phyloP scores from a whole-genome alignment of 1,284 basidiomycete genomes.

The Leucocoprinus gongylophorus region DNA sequence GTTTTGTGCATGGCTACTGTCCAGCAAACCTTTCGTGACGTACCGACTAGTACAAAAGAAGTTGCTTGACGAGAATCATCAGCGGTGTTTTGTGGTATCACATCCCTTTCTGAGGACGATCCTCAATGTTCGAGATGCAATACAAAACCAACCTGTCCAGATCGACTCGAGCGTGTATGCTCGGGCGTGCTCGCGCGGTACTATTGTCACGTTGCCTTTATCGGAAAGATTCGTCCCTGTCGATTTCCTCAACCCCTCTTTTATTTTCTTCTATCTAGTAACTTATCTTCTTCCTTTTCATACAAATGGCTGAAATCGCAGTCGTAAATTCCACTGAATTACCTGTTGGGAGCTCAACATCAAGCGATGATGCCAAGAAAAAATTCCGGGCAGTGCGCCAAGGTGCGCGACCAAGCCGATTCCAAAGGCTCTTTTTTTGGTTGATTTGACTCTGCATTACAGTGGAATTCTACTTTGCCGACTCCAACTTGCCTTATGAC shows the following conservation, averaged over 20 bases:
- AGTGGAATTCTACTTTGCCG: slow-evolving; percentile 99
- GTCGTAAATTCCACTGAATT: slow-evolving; percentile 14
- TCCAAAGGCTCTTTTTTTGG: neutral
- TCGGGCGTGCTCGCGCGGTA: too few species aligned
- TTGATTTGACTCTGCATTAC: neutral
- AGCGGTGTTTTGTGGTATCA: too few species aligned
- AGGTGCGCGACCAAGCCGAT: slow-evolving; percentile 28
- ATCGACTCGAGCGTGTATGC: too few species aligned
- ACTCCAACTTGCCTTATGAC: slow-evolving; percentile 95
- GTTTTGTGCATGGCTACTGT: too few species aligned
- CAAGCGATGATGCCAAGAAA: slow-evolving; percentile 13
- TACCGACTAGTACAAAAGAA: too few species aligned
- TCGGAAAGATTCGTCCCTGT: slow-evolving; percentile 11
- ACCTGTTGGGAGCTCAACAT: slow-evolving; percentile 3
- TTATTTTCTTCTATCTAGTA: slow-evolving; percentile 12
- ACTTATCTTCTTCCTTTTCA: slow-evolving; percentile 10
- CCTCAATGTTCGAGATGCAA: too few species aligned
- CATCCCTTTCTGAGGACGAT: too few species aligned
- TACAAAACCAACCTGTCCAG: too few species aligned
- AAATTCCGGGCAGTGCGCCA: slow-evolving; percentile 41
- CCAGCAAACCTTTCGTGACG: too few species aligned
- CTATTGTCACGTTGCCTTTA: neutral
- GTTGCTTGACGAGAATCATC: too few species aligned
- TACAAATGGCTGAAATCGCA: slow-evolving; percentile 18
- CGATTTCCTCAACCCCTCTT: slow-evolving; percentile 9